Evolutionary conservation across 2,329 filamentous ascomycete genomes (phyloP).

Genomic region (Fusarium proliferatum): DNA sequence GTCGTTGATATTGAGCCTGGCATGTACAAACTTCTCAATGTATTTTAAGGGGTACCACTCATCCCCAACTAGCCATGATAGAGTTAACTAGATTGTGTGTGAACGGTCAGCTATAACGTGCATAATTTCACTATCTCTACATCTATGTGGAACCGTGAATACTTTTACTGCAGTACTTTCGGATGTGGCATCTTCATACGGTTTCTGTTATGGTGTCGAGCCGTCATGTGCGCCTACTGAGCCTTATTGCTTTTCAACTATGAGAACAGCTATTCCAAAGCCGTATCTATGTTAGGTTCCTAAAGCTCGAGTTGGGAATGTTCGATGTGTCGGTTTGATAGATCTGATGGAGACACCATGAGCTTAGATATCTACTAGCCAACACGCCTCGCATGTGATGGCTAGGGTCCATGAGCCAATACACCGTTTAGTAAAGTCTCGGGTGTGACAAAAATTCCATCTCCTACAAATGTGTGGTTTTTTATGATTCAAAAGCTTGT

Average conservation of each 20-base stretch:
- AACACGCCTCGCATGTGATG: neutral
- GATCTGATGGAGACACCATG: neutral
- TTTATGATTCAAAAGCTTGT: neutral
- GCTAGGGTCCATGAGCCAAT: neutral
- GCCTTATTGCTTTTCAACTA: neutral
- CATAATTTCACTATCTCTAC: neutral
- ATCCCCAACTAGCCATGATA: neutral
- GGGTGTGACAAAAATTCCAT: neutral
- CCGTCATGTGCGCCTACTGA: neutral
- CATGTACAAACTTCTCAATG: neutral
- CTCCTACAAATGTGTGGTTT: neutral
- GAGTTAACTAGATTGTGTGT: neutral
- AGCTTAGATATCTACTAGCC: neutral
- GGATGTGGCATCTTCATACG: neutral
- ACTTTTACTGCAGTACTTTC: neutral
- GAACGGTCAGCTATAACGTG: neutral
- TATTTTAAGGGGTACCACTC: no score
- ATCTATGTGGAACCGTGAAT: neutral
- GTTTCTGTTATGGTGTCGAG: neutral
- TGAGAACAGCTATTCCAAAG: neutral
- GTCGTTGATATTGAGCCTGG: neutral
- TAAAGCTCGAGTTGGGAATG: neutral
- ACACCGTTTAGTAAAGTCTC: neutral
- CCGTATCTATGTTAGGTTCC: neutral
- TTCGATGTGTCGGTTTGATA: neutral